phyloP scores from a whole-genome alignment of 495 filamentous ascomycete genomes.

The Ascodesmis nigricans region DNA sequence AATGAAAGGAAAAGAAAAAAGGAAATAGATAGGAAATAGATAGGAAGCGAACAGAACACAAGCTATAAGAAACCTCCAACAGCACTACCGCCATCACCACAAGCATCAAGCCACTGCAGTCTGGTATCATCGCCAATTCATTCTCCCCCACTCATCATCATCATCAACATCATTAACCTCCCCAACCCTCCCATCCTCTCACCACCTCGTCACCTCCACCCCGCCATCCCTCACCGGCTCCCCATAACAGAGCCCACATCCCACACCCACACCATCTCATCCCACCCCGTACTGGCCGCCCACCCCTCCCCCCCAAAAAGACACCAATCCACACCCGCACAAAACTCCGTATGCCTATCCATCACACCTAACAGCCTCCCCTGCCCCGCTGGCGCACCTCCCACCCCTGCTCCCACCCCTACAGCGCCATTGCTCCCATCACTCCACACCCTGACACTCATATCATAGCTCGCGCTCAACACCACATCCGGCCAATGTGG shows the following conservation, averaged over 20 bases:
- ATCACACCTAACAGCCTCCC: conserved; percentile 66
- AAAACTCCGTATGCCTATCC: conserved; percentile 86
- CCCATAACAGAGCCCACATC: conserved; percentile 53
- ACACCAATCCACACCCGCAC: conserved; percentile 95
- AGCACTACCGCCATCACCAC: no score
- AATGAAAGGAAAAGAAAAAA: no score
- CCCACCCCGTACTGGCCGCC: conserved; percentile 86
- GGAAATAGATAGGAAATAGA: no score
- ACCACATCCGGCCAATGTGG: conserved; percentile 74
- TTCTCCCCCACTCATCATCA: no score
- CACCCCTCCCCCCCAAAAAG: conserved; percentile 87
- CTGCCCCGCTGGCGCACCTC: conserved; percentile 16
- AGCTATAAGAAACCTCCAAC: no score
- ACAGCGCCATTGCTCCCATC: conserved; percentile 42
- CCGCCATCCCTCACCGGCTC: conserved; percentile 4
- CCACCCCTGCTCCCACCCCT: conserved; percentile 22
- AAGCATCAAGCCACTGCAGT: no score
- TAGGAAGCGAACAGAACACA: no score
- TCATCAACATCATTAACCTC: neutral
- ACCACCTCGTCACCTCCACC: neutral
- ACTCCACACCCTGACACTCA: conserved; percentile 85
- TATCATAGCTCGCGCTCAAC: conserved; percentile 82
- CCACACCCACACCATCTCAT: conserved; percentile 76
- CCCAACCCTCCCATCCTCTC: neutral
- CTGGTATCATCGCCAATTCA: no score